Conservation (phyloP, 345 rosid genomes). For the Melaleuca alternifolia region DNA sequence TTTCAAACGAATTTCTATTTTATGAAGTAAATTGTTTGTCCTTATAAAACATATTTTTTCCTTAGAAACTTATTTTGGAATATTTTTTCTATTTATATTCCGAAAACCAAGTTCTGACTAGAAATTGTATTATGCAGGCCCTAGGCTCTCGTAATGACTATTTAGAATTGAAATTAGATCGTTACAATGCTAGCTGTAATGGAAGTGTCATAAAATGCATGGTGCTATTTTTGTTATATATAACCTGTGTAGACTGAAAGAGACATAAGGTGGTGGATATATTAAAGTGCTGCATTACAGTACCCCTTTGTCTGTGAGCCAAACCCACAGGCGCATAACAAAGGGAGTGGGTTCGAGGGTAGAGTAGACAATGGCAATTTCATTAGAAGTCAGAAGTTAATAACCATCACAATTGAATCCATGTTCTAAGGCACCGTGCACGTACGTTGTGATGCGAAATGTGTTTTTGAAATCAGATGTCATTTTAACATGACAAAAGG, state of each 20-base stretch:
- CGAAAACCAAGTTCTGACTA: too few relatives aligned
- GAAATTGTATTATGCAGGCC: too few relatives aligned
- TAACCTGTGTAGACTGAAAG: too few relatives aligned
- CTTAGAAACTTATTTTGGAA: too few relatives aligned
- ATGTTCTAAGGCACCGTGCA: not conserved
- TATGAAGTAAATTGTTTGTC: too few relatives aligned
- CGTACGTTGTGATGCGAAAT: not conserved
- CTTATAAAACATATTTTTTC: too few relatives aligned
- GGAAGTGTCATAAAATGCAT: not conserved
- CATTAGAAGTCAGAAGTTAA: not conserved
- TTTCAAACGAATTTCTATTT: too few relatives aligned
- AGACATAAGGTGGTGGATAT: not conserved
- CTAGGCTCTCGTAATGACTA: not conserved
- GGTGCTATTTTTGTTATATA: not conserved
- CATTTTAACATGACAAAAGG: not conserved
- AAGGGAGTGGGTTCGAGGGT: not conserved
- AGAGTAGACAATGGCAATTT: not conserved
- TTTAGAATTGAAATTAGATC: not conserved
- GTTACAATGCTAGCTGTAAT: not conserved
- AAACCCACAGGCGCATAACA: not conserved
- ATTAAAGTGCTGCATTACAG: not conserved
- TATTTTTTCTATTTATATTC: too few relatives aligned
- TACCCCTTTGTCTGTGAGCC: not conserved
- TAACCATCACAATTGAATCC: not conserved
- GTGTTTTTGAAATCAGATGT: not conserved